Evolutionary conservation across 768 basidiomycete genomes (phyloP), one percentile per base, ranked within the genome.

Genomic region (Auricularia sp.): DNA sequence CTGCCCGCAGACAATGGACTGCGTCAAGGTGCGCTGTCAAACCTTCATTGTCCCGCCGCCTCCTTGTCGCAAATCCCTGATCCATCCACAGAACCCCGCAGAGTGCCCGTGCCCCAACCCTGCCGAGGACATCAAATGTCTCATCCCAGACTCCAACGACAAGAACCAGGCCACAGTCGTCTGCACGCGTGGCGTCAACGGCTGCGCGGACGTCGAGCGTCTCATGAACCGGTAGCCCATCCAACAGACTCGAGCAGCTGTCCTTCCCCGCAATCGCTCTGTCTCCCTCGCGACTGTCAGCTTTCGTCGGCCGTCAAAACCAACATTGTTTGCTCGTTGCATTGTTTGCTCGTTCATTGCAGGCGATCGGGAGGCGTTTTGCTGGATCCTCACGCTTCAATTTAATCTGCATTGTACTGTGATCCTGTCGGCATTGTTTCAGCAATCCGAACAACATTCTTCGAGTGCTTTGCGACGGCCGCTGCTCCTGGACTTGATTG

Each of bases 101-200:
- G 82, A 89, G 53, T 93, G 91, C 69, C 89, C 91, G 1, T 93
- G 91, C 73, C 89, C 90, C 3, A 79, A 86, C 69, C 47, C 47
- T 5, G 76, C 79, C 7, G 83, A 91, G 70, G 91, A 93, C 69
- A 77, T 90, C 69, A 91, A 87, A 72, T 93, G 91, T 70, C 71
- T 83, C 16, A 78, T 92, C 54, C 88, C 88, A 3, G 90, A 91
- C 69, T 73, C 74, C 56, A 79, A 77, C 61, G 81, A 83, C 51
- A 74, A 75, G 39, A 77, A 77, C 5, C 80, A 80, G 16, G 85
- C 81, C 12, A 87, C 88, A 0, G 83, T 88, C 3, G 72, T 91
- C 33, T 92, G 90, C 67, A 83, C 85, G 11, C 78, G 90, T 58
- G 91, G 91, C 7, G 68, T 75, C 58, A 76, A 81, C 35, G 87